Percentiles rank a stretch among this genome's conserved stretches.
Conservation (phyloP, 192 early-diverging fungal genomes). For the Coemansia sp. region DNA sequence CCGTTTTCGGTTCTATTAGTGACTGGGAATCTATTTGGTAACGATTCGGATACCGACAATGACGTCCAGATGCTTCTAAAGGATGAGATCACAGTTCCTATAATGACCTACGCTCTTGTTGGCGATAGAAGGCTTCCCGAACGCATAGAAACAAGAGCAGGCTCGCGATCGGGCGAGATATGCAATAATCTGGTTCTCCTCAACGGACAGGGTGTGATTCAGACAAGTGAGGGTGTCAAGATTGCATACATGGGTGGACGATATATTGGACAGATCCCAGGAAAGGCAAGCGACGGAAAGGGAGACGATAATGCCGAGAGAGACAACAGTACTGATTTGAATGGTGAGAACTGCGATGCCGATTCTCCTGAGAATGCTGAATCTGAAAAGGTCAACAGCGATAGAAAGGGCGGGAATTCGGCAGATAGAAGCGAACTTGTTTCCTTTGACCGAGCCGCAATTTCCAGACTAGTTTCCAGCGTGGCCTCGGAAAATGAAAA, state of each 20-base stretch:
- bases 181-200: constrained; percentile 76
- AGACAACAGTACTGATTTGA: background rate
- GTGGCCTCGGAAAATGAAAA: constrained; percentile 43
- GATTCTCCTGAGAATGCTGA: background rate
- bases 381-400: background rate
- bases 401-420: background rate
- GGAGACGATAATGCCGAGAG: background rate
- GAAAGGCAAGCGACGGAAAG: background rate
- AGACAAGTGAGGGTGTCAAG: constrained; percentile 53
- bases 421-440: background rate
- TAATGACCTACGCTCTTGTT: constrained; percentile 74
- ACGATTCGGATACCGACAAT: constrained; percentile 37
- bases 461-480: constrained; percentile 25
- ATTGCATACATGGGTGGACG: constrained; percentile 50
- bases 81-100: constrained; percentile 62
- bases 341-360: background rate
- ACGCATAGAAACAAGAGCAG: constrained; percentile 56
- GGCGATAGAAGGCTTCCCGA: constrained; percentile 66
- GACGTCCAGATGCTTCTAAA: constrained; percentile 58
- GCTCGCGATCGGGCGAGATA: constrained; percentile 66
- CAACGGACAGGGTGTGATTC: constrained; percentile 55
- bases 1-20: constrained; percentile 85
- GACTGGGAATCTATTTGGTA: constrained; percentile 79
- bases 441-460: constrained; percentile 25
- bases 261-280: constrained; percentile 13